Percentiles rank a stretch among this genome's conserved stretches.
These are phyloP conservation scores for Salix purpurea DNA, from an alignment of 345 rosid genomes.

Conservation along the genomic window DNA sequence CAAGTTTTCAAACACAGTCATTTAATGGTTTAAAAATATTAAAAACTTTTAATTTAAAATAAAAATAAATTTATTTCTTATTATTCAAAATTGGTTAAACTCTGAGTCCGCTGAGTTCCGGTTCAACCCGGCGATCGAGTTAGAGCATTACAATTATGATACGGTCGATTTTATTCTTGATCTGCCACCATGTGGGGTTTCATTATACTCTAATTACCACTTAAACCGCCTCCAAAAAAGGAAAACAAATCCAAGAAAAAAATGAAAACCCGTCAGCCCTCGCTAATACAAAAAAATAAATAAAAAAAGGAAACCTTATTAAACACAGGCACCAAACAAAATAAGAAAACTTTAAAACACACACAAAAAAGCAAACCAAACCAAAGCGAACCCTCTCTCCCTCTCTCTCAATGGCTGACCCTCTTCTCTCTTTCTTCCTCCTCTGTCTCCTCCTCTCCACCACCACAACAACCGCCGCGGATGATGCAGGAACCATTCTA, in stretches of 20 bases:
- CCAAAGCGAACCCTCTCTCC: neutral
- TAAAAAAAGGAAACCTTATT: neutral
- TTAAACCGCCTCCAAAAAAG: neutral
- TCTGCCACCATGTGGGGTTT: no score
- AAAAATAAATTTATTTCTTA: no score
- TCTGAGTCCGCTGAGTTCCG: no score
- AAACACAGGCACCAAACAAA: neutral
- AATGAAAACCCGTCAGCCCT: neutral
- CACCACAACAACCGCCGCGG: conserved; percentile 33
- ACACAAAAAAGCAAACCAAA: neutral
- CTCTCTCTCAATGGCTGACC: neutral
- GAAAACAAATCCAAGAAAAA: no score
- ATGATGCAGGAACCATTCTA: conserved; percentile 49
- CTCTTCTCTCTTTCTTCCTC: conserved; percentile 3
- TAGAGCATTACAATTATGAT: no score
- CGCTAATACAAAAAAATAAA: neutral
- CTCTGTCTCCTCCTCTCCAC: conserved; percentile 6
- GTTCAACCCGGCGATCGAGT: no score
- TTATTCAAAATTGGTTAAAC: no score
- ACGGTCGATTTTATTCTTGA: no score
- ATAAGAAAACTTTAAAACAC: neutral
- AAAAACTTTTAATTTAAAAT: no score
- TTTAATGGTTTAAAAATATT: no score
- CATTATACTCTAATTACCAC: neutral
- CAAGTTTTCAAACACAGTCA: no score